Conservation (phyloP, 164 flowering plant species). For the Vitis vinifera region DNA sequence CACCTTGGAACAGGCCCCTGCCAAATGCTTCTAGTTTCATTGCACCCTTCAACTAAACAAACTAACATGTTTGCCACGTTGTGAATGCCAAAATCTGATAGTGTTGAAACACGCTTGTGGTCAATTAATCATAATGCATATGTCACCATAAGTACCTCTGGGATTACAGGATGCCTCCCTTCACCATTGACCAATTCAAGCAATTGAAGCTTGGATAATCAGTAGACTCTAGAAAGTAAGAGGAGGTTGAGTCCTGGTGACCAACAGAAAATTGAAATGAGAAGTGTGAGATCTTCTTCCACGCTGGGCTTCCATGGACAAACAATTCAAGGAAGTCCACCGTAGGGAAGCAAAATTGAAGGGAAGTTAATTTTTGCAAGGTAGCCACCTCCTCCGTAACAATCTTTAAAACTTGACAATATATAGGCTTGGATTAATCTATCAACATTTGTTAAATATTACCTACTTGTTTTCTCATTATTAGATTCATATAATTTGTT, state of each 20-base stretch:
- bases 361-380: not conserved
- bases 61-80: not conserved
- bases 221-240: not conserved
- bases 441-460: no score
- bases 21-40: no score
- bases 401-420: not conserved
- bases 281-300: slow-evolving; percentile 3
- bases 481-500: no score
- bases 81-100: slow-evolving; percentile 13
- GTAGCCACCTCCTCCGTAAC: slow-evolving; percentile 9
- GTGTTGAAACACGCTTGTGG: slow-evolving; percentile 5
- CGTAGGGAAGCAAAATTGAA: slow-evolving; percentile 15
- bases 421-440: no score
- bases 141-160: slow-evolving; percentile 7
- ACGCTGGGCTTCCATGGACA: not conserved
- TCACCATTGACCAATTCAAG: slow-evolving; percentile 7
- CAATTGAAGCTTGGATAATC: not conserved
- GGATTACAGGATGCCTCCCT: not conserved
- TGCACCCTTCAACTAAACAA: no score
- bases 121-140: slow-evolving; percentile 11
- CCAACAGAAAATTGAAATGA: slow-evolving; percentile 17
- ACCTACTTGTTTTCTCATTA: no score
- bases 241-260: not conserved
- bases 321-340: not conserved
- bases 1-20: no score